Evolutionary conservation across 2,329 filamentous ascomycete genomes (phyloP), one percentile per base, ranked within the genome.

Genomic region (Fusarium ramigenum): DNA sequence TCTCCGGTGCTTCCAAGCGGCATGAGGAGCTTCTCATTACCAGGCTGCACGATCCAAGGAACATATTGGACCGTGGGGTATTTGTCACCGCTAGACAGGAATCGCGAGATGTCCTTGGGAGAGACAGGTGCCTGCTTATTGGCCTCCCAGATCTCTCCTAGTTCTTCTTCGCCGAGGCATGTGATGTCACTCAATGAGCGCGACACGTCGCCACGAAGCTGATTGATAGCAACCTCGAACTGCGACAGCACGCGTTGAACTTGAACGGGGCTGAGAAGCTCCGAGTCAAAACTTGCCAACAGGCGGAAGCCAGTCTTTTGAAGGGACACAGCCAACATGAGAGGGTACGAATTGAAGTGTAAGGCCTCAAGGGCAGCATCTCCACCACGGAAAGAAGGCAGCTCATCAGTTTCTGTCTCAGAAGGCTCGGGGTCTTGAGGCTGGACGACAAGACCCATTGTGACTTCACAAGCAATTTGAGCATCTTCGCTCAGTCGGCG

Each of bases 311-410:
- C 85, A 47, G 84, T 81, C 5, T 86, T 81, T 43, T 87, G 85
- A 4, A 91, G 79, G 2, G 87, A 89, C 71, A 89, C 92, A 43
- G 91, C 90, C 40, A 92, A 80, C 83, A 92, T 91, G 32, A 92
- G 84, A 8, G 89, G 87, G 76, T 91, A 91, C 0, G 85, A 86
- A 76, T 86, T 87, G 74, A 87, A 87, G 76, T 86, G 86, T 43
- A 90, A 82, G 0, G 89, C 89, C 70, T 91, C 89, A 23, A 87
- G 84, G 0, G 88, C 88, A 1, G 87, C 86, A 70, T 90, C 88
- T 0, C 82, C 84, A 36, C 88, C 87, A 32, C 86, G 85, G 15
- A 87, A 86, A 0, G 87, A 44, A 74, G 79, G 67, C 79, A 85
- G 28, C 76, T 81, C 47, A 69, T 80, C 75, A 0, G 46, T 50